Base-by-base conservation (phyloP, 257 asterid species). In the Solanum chilense region DNA sequence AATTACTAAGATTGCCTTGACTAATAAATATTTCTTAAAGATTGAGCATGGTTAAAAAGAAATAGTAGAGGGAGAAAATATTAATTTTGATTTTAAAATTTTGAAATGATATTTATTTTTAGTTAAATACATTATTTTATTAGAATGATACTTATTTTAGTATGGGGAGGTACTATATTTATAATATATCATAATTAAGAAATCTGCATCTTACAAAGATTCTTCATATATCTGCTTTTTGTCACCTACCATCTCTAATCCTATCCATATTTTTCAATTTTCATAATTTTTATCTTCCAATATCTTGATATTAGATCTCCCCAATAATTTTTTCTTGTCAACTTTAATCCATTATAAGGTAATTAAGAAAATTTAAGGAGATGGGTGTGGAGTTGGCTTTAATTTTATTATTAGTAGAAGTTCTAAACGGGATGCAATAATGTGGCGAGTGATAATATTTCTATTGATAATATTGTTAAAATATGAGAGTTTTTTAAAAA, bases 161-260 rank as follows among this genome's bases (percentile, higher is more conserved):
- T 31, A 64, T 1, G 29, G 16, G 16, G 33, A n/a, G 8, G 71
- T 64, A 31, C 20, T 12, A 85, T 25, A 44, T 45, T 39, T 76
- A 64, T 29, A 27, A 41, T 52, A 2, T 10, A 64, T 64, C 20
- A 31, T 35, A 86, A 49, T 86, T 86, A 45, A 35, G 39, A 52
- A 74, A 49, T 74, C 82, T 86, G 75, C 84, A 73, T 52, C 66
- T 86, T 77, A 56, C 66, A 83, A 83, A 82, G 84, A 81, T 86
- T 82, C 82, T 86, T 82, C 73, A 66, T 77, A 41, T 69, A 27
- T 80, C 80, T 69, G n/a, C 70, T 41, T 81, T 81, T 56, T 85
- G 90, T 84, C 87, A 71, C 89, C 89, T 83, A 82, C 52, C 78
- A 71, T 83, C 56, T 5, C 69, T 49, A 71, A 39, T 39, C 66